Evolutionary conservation across 129 eudicot species (phyloP), one percentile per base, ranked within the genome.

Genomic region (Tagetes erecta): DNA sequence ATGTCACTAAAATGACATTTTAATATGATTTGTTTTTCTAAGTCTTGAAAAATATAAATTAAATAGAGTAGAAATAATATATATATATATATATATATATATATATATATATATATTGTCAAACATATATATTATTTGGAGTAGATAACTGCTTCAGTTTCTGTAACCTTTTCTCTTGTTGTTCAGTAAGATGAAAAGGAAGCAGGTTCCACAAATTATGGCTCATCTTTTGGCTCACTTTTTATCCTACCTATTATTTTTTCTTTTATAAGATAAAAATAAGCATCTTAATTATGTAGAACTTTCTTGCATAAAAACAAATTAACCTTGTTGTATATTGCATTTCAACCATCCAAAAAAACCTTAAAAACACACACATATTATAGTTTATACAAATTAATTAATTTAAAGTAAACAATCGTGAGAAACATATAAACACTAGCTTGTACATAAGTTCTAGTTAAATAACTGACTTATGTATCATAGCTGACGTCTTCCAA

Each of bases 171-270:
- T 83, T 64, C 82, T 70, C 71, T 62, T 45, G 60, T 41, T 52
- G 52, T 68, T 31, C 66, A 67, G 68, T 8, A 44, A 63, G 65
- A 60, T 36, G 63, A 46, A 75, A 80, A 66, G 8, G 60, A 44
- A 49, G 69, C 83, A 74, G 77, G 66, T 82, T 82, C 80, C 82
- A 82, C 76, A 76, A 76, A 64, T 76, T 63, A 72, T 76, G 83
- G 80, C 65, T 78, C 42, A 78, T 82, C 59, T 49, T 78, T 78
- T 72, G 52, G 74, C 37, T 76, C 53, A 35, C 76, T 64, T 63
- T 62, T 70, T 72, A 49, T 69, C 62, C 64, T 64, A 46, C 62
- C 64, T 64, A 46, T 14, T 63, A 64, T 63, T 52, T 52, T 64
- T 62, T 42, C 39, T 47, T 74, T 20, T 69, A 62, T 60, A 71